Base-by-base conservation (phyloP, 2,329 filamentous ascomycete genomes). In the Westerdykella ornata region DNA sequence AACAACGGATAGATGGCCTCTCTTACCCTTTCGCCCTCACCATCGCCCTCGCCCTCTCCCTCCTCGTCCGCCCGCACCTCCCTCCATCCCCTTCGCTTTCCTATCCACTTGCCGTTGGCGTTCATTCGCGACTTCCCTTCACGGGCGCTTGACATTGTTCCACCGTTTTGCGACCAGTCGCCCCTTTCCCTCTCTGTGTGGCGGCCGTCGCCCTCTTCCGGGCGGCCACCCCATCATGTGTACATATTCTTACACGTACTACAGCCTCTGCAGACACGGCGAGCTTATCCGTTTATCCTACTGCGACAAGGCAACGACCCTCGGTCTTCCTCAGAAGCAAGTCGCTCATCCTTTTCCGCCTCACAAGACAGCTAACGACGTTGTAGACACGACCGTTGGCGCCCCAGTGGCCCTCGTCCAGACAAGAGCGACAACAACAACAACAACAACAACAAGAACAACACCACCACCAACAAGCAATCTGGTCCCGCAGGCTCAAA, bases 241-340 rank as follows among this genome's bases (percentile, higher is more conserved):
- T 47, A 37, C 50, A 5, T 67, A 64, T 53, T 47, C 49, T 14
- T 66, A 65, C 50, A 43, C 58, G 38, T 64, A 60, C 48, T 61
- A 55, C 41, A 54, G 54, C 5, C 19, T 35, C 17, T 67, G 64
- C 48, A 47, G 44, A 43, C 64, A 67, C 51, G 48, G 45, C 26
- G 56, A 63, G 33, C 37, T 66, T 20, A 54, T 45, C 42, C 52
- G 48, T 38, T 32, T 57, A 41, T 48, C 53, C 38, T 63, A 63
- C 46, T 67, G 64, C 54, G 49, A 56, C 41, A 57, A 47, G 34
- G 54, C 53, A 17, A 55, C 40, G 38, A 45, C 49, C 38, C 51
- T 54, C 5, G 46, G 44, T 34, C 35, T 55, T 29, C 49, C 48
- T 17, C 28, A 49, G 38, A 45, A 33, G 60, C 58, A 53, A 13